Base-by-base conservation (phyloP, 2,329 filamentous ascomycete genomes). In the Xylaria sp. region DNA sequence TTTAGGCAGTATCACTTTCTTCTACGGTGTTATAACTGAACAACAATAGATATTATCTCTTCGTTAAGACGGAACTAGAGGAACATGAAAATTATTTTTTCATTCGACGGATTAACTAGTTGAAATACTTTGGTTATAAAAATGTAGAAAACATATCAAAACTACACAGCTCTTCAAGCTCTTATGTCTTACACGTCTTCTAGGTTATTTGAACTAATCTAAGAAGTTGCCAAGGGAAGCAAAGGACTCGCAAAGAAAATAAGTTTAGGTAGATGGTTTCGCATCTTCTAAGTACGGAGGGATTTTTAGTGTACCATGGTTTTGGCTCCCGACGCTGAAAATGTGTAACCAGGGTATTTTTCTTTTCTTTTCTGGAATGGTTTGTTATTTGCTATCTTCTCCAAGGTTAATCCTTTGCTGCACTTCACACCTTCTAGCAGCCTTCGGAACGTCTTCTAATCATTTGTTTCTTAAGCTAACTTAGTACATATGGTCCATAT, bases 401-500 rank as follows among this genome's bases (percentile, higher is more conserved):
- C 20, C 38, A 29, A 33, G 22, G 11, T 58, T 17, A 55, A 55
- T 44, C 11, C 15, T 61, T 61, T n/a, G 49, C 33, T 50, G 42
- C 25, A 33, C 27, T 61, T 61, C 25, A 13, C 39, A 51, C n/a
- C 42, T 36, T 38, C 51, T 47, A 27, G 22, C 29, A 44, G 15
- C 39, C 25, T 42, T 33, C 20, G n/a, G 29, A 59, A 31, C 38
- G 39, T 29, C 31, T 11, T 42, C 55, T 53, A 45, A 20, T n/a
- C 36, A 31, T 45, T 42, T 39, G 54, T 55, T 15, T 39, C 42
- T 22, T 27, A 13, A 33, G 36, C 27, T 31, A 45, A 36, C 27
- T 20, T 25, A 13, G 47, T 63, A 56, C 44, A 44, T 63, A 65
- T 60, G 39, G 50, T 63, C 60, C 54, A 66, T 67, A 64, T 67